A percentile compares a stretch with the other conserved stretches of the same genome.
phyloP scores from a whole-genome alignment of 257 asterid species.

The Nyctanthes arbortristis region DNA sequence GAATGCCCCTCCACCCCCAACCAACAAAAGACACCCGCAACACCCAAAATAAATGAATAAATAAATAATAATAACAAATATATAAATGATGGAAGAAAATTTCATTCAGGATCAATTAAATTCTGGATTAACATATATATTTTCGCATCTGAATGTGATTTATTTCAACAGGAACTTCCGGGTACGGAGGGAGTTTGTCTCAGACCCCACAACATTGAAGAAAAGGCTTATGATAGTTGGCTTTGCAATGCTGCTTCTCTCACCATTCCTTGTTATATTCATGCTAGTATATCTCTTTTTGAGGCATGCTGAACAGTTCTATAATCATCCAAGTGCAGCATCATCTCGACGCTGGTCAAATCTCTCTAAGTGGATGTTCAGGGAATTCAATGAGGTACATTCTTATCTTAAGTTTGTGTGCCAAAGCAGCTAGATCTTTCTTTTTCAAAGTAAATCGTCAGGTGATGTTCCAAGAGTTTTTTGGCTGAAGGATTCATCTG shows the following conservation, averaged over 20 bases:
- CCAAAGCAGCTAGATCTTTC: background rate
- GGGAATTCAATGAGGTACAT: conserved; percentile 97
- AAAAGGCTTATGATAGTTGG: conserved; percentile 95
- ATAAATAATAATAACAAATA: too few relatives aligned
- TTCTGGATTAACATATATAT: conserved; percentile 9
- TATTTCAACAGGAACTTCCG: conserved; percentile 71
- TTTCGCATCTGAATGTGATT: conserved; percentile 12
- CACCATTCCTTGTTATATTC: conserved; percentile 94
- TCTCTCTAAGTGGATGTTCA: conserved; percentile 91
- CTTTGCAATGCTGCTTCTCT: conserved; percentile 69
- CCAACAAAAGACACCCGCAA: too few relatives aligned
- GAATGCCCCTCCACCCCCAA: too few relatives aligned
- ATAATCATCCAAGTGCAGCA: conserved; percentile 94
- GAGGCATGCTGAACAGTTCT: conserved; percentile 97
- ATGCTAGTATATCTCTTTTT: conserved; percentile 95
- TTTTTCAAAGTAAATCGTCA: background rate
- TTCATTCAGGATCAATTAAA: background rate
- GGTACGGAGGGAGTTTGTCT: conserved; percentile 77
- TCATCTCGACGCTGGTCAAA: conserved; percentile 99
- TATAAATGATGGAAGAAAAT: too few relatives aligned
- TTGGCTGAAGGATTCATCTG: conserved; percentile 9
- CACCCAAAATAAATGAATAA: too few relatives aligned
- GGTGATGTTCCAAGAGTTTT: background rate
- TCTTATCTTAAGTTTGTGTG: conserved; percentile 7
- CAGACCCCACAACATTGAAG: conserved; percentile 74